Percentiles rank a stretch among this genome's conserved stretches.
These are phyloP conservation scores for Cyclotella baltica DNA, from an alignment of 108 stramenopile genomes.

Conservation along the genomic window DNA sequence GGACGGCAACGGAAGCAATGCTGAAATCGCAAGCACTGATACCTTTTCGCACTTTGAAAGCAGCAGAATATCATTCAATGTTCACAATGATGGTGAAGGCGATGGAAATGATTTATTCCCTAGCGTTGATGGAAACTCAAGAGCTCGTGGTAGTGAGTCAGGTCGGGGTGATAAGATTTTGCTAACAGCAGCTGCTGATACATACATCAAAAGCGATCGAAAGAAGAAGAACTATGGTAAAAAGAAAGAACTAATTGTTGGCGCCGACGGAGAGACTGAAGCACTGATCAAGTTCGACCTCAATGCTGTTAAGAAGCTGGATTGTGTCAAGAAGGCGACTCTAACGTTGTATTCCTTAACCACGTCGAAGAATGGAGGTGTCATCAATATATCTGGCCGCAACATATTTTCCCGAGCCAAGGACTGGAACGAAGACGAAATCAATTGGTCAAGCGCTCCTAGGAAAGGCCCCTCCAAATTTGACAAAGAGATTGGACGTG, in stretches of 20 bases:
- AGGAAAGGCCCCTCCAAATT: neutral
- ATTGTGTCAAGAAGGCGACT: constrained; percentile 3
- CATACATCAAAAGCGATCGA: constrained; percentile 2
- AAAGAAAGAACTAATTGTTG: neutral
- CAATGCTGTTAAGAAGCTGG: constrained; percentile 4
- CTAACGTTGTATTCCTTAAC: constrained; percentile 1
- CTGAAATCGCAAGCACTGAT: too few species aligned
- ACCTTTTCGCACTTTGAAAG: too few species aligned
- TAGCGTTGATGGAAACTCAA: too few species aligned
- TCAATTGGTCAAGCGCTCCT: constrained; percentile 8
- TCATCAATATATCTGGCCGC: neutral
- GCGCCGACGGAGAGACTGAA: constrained; percentile 9
- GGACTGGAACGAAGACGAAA: neutral
- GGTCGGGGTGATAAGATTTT: neutral
- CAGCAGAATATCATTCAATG: too few species aligned
- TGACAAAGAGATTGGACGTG: neutral
- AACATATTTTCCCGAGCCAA: neutral
- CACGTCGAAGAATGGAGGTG: neutral
- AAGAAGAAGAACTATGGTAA: constrained; percentile 6
- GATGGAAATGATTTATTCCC: too few species aligned
- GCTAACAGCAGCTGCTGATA: neutral
- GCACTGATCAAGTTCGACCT: constrained; percentile 16
- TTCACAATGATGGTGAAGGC: neutral
- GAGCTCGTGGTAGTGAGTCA: neutral
- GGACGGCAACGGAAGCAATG: neutral